These are phyloP conservation scores for Metschnikowia gelsemii DNA, from an alignment of 805 yeast genomes.

Conservation along the genomic window DNA sequence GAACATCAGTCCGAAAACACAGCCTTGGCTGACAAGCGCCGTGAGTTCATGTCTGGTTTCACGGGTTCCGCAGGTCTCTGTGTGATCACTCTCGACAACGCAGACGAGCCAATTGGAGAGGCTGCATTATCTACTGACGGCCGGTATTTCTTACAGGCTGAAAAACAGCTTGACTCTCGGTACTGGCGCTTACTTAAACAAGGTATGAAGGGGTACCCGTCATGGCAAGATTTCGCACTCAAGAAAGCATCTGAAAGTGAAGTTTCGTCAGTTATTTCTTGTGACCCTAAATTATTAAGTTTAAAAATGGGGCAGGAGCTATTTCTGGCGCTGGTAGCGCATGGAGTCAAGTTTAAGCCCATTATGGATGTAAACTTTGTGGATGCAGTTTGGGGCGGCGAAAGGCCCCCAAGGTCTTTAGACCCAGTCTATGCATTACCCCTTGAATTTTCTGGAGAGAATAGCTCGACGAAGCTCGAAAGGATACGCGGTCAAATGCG, in stretches of 20 bases:
- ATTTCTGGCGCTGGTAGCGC: constrained; percentile 23
- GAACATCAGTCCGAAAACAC: constrained; percentile 24
- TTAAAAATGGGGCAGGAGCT: constrained; percentile 46
- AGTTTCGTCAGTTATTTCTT: constrained; percentile 60
- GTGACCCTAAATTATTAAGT: constrained; percentile 76
- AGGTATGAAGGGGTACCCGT: constrained; percentile 64
- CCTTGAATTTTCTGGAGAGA: constrained; percentile 35
- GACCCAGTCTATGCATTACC: constrained; percentile 34
- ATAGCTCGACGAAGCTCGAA: constrained; percentile 29
- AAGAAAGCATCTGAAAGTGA: constrained; percentile 55
- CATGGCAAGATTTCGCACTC: constrained; percentile 76
- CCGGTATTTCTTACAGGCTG: constrained; percentile 89
- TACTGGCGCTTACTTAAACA: constrained; percentile 77
- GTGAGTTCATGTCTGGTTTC: constrained; percentile 22
- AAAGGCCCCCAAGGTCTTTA: constrained; percentile 34
- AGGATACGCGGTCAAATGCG: constrained; percentile 33
- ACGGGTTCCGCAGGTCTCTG: constrained; percentile 23
- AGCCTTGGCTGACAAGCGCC: constrained; percentile 20
- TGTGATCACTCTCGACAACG: constrained; percentile 30
- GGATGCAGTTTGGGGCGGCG: constrained; percentile 40
- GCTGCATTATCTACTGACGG: constrained; percentile 93
- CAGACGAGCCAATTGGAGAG: constrained; percentile 50
- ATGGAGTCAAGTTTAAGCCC: constrained; percentile 32
- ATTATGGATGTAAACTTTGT: constrained; percentile 32
- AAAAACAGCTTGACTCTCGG: constrained; percentile 69